Evolutionary conservation across 306 rosid species (phyloP).

Genomic region (Casuarina glauca): DNA sequence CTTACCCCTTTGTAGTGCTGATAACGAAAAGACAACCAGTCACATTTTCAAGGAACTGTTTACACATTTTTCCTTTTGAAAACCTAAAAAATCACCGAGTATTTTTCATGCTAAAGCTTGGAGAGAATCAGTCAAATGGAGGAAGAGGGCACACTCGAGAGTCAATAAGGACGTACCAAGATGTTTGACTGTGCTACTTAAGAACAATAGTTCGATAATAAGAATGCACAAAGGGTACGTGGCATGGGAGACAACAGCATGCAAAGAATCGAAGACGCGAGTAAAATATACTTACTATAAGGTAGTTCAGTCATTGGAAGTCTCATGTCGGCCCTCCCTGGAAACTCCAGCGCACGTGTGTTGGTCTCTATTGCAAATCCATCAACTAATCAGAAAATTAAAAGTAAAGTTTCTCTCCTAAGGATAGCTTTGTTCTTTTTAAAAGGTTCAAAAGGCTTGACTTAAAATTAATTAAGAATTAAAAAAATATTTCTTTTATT

Average conservation of each 20-base stretch:
- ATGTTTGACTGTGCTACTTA: neutral
- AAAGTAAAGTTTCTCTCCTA: neutral
- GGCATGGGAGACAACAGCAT: conserved; percentile 47
- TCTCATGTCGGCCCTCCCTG: conserved; percentile 30
- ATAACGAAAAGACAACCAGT: too few relatives aligned
- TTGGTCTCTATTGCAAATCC: neutral
- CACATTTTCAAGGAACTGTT: too few relatives aligned
- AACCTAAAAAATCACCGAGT: too few relatives aligned
- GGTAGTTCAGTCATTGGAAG: conserved; percentile 26
- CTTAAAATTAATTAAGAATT: too few relatives aligned
- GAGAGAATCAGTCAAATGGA: neutral
- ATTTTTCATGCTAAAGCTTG: neutral
- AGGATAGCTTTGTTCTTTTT: neutral
- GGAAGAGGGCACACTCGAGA: neutral
- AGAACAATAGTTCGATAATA: neutral
- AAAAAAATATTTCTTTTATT: too few relatives aligned
- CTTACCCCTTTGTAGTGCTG: too few relatives aligned
- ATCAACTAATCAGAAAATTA: too few relatives aligned
- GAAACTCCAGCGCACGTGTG: conserved; percentile 37
- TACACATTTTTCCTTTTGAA: too few relatives aligned
- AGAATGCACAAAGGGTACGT: conserved; percentile 20
- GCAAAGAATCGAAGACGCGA: conserved; percentile 40
- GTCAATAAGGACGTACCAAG: neutral
- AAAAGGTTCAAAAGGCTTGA: too few relatives aligned
- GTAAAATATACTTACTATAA: conserved; percentile 9